These are phyloP conservation scores for Canavalia gladiata DNA, from an alignment of 306 rosid genomes.

Conservation along the genomic window DNA sequence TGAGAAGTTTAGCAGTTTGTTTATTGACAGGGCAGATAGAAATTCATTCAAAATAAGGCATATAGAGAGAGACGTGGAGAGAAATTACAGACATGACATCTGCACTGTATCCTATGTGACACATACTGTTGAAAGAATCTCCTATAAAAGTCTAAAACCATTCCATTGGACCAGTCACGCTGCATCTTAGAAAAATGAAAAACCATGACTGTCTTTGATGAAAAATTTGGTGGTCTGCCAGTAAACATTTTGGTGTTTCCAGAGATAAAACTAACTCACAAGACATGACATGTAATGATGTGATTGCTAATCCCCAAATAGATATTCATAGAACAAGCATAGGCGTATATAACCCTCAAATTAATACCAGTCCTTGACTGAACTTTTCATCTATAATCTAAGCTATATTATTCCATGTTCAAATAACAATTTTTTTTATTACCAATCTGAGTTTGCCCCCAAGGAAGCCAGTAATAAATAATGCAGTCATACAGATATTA, in stretches of 20 bases:
- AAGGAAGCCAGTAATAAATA: not conserved
- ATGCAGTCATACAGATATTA: not conserved
- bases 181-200: not conserved
- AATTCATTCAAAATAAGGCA: not conserved
- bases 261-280: not conserved
- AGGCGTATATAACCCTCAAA: not conserved
- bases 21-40: not conserved
- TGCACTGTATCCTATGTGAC: not conserved
- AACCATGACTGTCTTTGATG: not conserved
- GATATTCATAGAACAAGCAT: not conserved
- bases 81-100: not conserved
- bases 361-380: not conserved
- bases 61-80: not conserved
- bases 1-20: not conserved
- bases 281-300: not conserved
- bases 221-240: not conserved
- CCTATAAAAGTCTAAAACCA: not conserved
- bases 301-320: not conserved
- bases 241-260: not conserved
- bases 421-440: not conserved
- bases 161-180: not conserved
- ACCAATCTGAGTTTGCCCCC: conserved; percentile 24
- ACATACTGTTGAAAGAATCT: conserved; percentile 4
- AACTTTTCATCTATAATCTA: not conserved
- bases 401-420: not conserved